Conservation (phyloP, 371 early-diverging fungal species). For the Batkoa obscura region DNA sequence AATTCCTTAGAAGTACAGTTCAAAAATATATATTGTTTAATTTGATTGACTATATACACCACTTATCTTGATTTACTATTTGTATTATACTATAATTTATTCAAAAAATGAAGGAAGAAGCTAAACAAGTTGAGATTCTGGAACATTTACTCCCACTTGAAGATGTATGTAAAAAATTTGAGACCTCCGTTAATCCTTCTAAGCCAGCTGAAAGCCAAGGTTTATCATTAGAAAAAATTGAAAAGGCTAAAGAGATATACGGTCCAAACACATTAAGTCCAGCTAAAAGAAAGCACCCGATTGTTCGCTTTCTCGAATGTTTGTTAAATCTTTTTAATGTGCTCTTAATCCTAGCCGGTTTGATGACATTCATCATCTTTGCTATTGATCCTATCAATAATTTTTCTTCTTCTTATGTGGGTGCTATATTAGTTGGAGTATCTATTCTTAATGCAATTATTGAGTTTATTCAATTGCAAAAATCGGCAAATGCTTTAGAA, state of each 20-base stretch:
- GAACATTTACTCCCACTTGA: slow-evolving; percentile 61
- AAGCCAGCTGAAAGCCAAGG: slow-evolving; percentile 50
- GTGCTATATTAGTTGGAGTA: slow-evolving; percentile 68
- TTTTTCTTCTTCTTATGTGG: slow-evolving; percentile 55
- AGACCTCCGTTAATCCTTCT: slow-evolving; percentile 24
- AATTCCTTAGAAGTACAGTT: too few relatives aligned
- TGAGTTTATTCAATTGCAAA: slow-evolving; percentile 79
- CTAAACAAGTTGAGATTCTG: too few relatives aligned
- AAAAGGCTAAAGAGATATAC: slow-evolving; percentile 10
- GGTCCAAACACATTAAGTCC: slow-evolving; percentile 76
- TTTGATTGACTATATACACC: too few relatives aligned
- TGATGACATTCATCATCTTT: slow-evolving; percentile 52
- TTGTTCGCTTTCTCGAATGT: slow-evolving; percentile 49
- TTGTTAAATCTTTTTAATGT: slow-evolving; percentile 64
- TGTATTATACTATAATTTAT: too few relatives aligned
- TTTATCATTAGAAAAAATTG: slow-evolving; percentile 24
- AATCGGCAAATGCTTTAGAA: slow-evolving; percentile 63
- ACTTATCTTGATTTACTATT: too few relatives aligned
- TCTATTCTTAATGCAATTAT: slow-evolving; percentile 76
- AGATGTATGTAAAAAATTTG: slow-evolving; percentile 36
- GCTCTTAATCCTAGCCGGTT: slow-evolving; percentile 62
- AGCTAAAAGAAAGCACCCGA: slow-evolving; percentile 51
- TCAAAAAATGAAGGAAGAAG: too few relatives aligned
- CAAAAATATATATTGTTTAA: too few relatives aligned
- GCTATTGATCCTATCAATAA: slow-evolving; percentile 46